Conservation (phyloP, 306 rosid species). For the Quercus suber region DNA sequence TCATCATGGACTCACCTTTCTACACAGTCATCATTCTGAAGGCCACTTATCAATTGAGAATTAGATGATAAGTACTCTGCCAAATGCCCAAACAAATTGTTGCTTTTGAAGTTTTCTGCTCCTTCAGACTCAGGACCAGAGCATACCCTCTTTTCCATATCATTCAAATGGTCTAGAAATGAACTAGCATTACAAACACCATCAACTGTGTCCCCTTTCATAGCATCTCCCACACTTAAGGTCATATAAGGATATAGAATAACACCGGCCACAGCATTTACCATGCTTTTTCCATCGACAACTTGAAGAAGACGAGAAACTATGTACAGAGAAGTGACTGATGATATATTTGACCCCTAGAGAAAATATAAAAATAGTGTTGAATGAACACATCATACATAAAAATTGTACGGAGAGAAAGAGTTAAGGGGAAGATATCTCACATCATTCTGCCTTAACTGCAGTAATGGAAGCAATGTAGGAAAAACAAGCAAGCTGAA, state of each 20-base stretch:
- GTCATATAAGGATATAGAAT: constrained; percentile 44
- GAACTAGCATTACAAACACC: constrained; percentile 24
- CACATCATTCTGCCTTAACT: constrained; percentile 47
- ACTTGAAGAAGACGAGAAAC: constrained; percentile 76
- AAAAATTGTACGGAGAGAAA: neutral
- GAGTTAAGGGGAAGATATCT: constrained; percentile 32
- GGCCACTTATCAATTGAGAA: constrained; percentile 14
- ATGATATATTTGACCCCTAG: constrained; percentile 62
- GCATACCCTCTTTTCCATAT: constrained; percentile 32
- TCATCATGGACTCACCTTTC: constrained; percentile 41
- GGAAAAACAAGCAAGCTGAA: constrained; percentile 65
- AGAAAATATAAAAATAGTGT: constrained; percentile 21
- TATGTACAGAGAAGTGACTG: constrained; percentile 53
- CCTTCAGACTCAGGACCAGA: constrained; percentile 37
- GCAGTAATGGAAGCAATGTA: constrained; percentile 46
- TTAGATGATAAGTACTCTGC: constrained; percentile 32
- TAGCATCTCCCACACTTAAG: constrained; percentile 26
- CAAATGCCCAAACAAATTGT: constrained; percentile 24
- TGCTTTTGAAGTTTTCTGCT: constrained; percentile 24
- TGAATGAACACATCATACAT: constrained; percentile 25
- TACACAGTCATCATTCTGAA: constrained; percentile 22
- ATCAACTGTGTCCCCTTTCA: constrained; percentile 29
- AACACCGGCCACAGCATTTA: constrained; percentile 54
- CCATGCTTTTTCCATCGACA: constrained; percentile 55
- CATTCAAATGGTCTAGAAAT: constrained; percentile 35